phyloP scores from a whole-genome alignment of 192 early-diverging fungal genomes.

The Bifiguratus adelaidae region DNA sequence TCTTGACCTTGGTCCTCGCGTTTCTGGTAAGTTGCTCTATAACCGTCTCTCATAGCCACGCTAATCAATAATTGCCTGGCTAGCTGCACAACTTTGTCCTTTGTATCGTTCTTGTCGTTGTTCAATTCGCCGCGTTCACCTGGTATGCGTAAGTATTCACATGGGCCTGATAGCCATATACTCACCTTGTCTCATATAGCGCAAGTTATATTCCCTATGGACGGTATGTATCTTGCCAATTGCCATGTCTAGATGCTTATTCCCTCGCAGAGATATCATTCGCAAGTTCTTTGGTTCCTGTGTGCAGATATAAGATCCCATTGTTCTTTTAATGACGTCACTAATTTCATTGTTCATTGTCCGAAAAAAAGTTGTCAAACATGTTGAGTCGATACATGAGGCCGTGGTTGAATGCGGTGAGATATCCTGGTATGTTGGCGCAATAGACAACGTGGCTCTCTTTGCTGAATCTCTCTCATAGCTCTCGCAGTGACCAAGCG shows the following conservation, averaged over 20 bases:
- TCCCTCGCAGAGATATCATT: constrained; percentile 12
- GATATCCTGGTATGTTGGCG: no score
- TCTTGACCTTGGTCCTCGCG: constrained; percentile 16
- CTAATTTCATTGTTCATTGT: no score
- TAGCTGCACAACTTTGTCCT: constrained; percentile 51
- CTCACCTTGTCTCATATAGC: constrained; percentile 30
- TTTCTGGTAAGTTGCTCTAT: constrained; percentile 6
- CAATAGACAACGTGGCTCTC: no score
- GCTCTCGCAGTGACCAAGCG: no score
- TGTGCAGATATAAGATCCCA: no score
- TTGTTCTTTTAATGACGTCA: no score
- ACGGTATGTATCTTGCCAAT: constrained; percentile 21
- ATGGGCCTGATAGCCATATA: not conserved
- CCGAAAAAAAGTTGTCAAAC: no score
- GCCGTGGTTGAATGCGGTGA: no score
- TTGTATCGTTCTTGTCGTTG: constrained; percentile 68
- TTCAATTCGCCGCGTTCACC: constrained; percentile 85
- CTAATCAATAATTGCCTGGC: not conserved
- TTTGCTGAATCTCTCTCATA: no score
- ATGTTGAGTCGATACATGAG: no score
- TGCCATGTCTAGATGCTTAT: not conserved
- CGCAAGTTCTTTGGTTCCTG: constrained; percentile 23
- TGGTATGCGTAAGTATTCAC: constrained; percentile 53
- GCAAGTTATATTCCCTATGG: constrained; percentile 93
- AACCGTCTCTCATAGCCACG: not conserved